Evolutionary conservation across 371 early-diverging fungal species (phyloP), one percentile per base, ranked within the genome.

Genomic region (Batkoa obscura): DNA sequence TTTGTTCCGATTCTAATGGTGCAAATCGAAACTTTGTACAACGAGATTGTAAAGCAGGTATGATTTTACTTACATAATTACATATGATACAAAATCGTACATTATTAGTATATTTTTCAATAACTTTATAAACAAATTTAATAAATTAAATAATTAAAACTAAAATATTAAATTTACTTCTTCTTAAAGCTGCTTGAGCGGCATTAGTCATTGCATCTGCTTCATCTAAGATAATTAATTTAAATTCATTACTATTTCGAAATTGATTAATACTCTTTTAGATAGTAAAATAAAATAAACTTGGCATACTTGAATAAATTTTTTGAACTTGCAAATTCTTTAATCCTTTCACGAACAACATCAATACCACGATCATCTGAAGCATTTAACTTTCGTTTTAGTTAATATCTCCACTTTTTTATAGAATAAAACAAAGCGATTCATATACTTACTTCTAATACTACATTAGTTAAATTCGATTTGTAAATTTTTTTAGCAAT

Each of bases 321-420:
- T 55, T 81, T 79, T 2, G 93, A 92, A 46, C 89, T 84, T 8
- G 98, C 94, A 86, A 98, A 99, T 59, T 75, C 87, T 68, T 94
- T 98, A 68, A 99, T 97, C 66, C 90, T 89, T 50, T 96, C 89
- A 17, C 99, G 74, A 13, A 99, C 98, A n/a, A 93, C 94, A 60
- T 94, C 94, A 61, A 99, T 97, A 62, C 99, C 99, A 60, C 99
- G 83, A 62, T 99, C 98, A 65, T 99, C 99, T 0, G 94, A 94
- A 0, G 99, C 99, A 68, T 99, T 99, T 50, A 98, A 69, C 80
- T 23, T 23, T 23, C 23, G 23, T 23, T 23, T 23, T 23, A 23
- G 23, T 23, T 23, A 23, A 23, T 23, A 23, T 23, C 23, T 23
- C 23, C 23, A 23, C 23, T 23, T 23, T 23, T 23, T 23, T 23